Evolutionary conservation across 192 early-diverging fungal genomes (phyloP).

Genomic region (Backusella tarrabulga): DNA sequence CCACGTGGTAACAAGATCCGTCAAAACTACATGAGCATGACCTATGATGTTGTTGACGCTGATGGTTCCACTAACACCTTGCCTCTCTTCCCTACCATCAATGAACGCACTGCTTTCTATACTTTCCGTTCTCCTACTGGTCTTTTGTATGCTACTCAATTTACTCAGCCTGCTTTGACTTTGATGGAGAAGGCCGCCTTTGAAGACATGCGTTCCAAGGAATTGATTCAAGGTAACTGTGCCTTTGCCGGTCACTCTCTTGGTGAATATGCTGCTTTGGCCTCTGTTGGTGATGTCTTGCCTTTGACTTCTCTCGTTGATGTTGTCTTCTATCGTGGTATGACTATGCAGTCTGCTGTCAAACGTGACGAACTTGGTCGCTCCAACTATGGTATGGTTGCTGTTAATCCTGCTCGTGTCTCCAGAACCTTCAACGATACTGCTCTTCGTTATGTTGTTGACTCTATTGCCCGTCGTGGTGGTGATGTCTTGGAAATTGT

Average conservation of each 20-base stretch:
- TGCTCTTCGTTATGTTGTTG: constrained; percentile 80
- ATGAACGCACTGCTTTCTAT: constrained; percentile 63
- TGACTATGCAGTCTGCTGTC: constrained; percentile 98
- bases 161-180: constrained; percentile 91
- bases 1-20: constrained; percentile 80
- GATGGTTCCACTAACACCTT: constrained; percentile 73
- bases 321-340: constrained; percentile 94
- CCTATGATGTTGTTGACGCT: constrained; percentile 84
- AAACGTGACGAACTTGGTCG: constrained; percentile 70
- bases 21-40: constrained; percentile 82
- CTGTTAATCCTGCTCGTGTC: constrained; percentile 92
- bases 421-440: constrained; percentile 80
- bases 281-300: constrained; percentile 85
- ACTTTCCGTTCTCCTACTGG: constrained; percentile 86
- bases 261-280: constrained; percentile 93
- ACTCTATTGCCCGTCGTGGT: constrained; percentile 75
- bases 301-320: constrained; percentile 84
- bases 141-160: constrained; percentile 91
- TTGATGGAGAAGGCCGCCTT: constrained; percentile 90
- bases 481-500: constrained; percentile 88
- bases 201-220: constrained; percentile 86
- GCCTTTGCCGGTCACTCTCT: constrained; percentile 92
- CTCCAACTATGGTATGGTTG: constrained; percentile 95
- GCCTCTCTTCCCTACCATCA: constrained; percentile 88
- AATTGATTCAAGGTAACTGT: constrained; percentile 80